Evolutionary conservation across 73 alveolate genomes (phyloP).

Genomic region (Paramecium caudatum): DNA sequence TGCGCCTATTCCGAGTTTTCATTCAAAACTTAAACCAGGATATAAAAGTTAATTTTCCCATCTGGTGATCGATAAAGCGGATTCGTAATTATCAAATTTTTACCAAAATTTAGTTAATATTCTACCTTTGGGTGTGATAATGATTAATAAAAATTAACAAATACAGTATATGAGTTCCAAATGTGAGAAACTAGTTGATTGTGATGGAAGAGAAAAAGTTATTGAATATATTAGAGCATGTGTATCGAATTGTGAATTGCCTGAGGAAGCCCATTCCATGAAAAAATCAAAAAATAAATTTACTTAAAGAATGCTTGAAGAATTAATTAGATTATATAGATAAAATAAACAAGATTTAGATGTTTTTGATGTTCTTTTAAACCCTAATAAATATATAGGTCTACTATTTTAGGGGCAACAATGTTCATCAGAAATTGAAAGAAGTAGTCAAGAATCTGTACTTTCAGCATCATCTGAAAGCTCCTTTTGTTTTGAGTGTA

Average conservation of each 20-base stretch:
- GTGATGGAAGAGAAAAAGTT: constrained; percentile 14
- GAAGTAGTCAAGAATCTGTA: constrained; percentile 35
- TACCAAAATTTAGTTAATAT: constrained; percentile 9
- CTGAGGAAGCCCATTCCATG: neutral
- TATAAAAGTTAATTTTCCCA: neutral
- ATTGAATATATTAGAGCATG: neutral
- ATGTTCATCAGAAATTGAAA: neutral
- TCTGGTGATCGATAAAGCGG: neutral
- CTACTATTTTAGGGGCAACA: neutral
- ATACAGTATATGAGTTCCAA: neutral
- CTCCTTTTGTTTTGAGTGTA: neutral
- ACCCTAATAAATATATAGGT: neutral
- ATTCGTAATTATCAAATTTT: neutral
- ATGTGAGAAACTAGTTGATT: constrained; percentile 5
- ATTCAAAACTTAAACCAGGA: constrained; percentile 42
- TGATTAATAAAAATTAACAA: neutral
- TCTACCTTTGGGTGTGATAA: constrained; percentile 7
- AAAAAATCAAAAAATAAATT: neutral
- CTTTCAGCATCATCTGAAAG: neutral
- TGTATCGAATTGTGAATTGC: constrained; percentile 6
- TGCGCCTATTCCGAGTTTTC: constrained; percentile 29
- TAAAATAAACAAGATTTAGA: neutral
- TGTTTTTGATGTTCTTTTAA: neutral
- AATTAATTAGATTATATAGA: neutral
- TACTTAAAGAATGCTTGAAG: constrained; percentile 7